Percentiles rank a stretch among this genome's conserved stretches.
These are phyloP conservation scores for Leucocoprinus sp. DNA, from an alignment of 768 basidiomycete species.

Conservation along the genomic window DNA sequence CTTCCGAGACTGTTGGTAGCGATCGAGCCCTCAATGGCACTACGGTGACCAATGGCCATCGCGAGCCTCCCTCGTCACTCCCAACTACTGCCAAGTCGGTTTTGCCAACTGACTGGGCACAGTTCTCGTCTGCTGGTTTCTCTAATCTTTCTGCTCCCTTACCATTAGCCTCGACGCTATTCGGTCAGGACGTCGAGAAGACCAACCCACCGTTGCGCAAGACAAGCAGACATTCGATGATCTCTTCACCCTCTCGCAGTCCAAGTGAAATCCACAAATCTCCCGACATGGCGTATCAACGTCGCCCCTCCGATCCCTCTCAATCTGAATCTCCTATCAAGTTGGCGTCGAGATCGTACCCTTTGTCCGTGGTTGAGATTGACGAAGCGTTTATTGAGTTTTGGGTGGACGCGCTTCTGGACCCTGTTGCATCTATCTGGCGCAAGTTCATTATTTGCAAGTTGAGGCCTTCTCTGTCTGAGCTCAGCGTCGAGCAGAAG, in stretches of 20 bases:
- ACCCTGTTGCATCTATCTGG: slow-evolving; percentile 58
- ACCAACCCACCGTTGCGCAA: slow-evolving; percentile 23
- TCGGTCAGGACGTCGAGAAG: slow-evolving; percentile 51
- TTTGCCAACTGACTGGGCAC: slow-evolving; percentile 49
- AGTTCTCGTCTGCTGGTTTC: slow-evolving; percentile 64
- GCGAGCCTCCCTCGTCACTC: slow-evolving; percentile 23
- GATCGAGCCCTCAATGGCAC: slow-evolving; percentile 12
- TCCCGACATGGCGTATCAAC: slow-evolving; percentile 17
- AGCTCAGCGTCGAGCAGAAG: slow-evolving; percentile 25
- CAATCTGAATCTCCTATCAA: slow-evolving; percentile 15
- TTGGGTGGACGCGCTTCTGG: slow-evolving; percentile 68
- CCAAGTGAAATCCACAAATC: slow-evolving; percentile 17
- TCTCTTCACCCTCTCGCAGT: slow-evolving; percentile 10
- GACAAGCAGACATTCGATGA: slow-evolving; percentile 17
- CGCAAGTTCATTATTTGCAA: slow-evolving; percentile 66
- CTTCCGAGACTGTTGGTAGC: neutral
- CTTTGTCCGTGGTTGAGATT: slow-evolving; percentile 43
- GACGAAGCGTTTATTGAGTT: slow-evolving; percentile 83
- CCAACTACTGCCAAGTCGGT: slow-evolving; percentile 21
- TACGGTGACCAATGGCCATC: slow-evolving; percentile 16
- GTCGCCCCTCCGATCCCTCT: slow-evolving; percentile 4
- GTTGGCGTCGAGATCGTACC: slow-evolving; percentile 30
- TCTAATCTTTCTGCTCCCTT: slow-evolving; percentile 29
- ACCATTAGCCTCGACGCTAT: slow-evolving; percentile 48
- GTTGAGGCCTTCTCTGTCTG: slow-evolving; percentile 35